Evolutionary conservation across 441 rosid genomes (phyloP).

Genomic region (Corymbia calophylla): DNA sequence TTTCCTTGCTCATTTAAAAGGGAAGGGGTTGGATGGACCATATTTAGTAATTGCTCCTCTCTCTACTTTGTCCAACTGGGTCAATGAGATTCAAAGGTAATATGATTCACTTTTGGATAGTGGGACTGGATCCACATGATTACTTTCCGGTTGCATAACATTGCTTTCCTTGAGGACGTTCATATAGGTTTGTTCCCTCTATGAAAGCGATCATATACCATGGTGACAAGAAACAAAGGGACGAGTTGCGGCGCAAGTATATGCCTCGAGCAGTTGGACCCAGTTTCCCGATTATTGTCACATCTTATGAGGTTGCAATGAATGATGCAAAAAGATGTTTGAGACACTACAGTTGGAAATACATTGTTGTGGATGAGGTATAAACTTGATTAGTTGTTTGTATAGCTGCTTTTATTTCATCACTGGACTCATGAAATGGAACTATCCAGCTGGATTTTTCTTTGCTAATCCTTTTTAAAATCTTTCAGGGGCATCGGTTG

Average conservation of each 20-base stretch:
- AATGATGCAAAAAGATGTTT: conserved; percentile 58
- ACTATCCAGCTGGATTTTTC: not conserved
- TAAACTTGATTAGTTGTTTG: not conserved
- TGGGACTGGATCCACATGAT: not conserved
- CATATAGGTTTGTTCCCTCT: conserved; percentile 71
- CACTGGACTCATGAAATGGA: not conserved
- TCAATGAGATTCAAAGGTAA: conserved; percentile 80
- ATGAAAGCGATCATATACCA: conserved; percentile 76
- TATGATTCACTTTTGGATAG: not conserved
- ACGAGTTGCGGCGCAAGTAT: conserved; percentile 57
- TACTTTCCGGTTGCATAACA: not conserved
- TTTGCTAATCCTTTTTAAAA: not conserved
- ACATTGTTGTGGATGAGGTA: conserved; percentile 96
- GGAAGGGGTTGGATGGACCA: conserved; percentile 86
- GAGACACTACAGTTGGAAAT: conserved; percentile 82
- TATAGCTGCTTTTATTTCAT: not conserved
- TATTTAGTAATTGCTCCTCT: conserved; percentile 92
- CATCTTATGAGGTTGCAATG: conserved; percentile 95
- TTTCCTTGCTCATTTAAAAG: conserved; percentile 85
- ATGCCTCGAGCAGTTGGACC: conserved; percentile 74
- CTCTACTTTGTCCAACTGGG: conserved; percentile 93
- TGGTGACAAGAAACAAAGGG: conserved; percentile 63
- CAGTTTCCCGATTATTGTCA: conserved; percentile 73
- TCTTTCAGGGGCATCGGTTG: conserved; percentile 83
- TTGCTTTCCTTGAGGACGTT: not conserved